Conservation (phyloP, 257 asterid genomes). For the Scutellaria minor region DNA sequence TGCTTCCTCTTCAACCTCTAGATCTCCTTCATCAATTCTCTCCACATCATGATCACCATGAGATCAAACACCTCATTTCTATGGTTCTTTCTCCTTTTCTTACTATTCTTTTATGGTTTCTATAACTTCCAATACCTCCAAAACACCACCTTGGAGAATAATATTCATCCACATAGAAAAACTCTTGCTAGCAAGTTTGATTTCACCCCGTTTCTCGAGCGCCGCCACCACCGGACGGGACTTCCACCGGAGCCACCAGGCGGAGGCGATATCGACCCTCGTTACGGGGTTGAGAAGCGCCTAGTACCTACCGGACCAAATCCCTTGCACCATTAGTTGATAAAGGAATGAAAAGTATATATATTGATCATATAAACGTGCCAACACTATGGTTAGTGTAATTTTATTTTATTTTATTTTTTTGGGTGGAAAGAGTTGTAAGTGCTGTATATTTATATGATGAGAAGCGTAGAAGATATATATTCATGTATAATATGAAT, state of each 20-base stretch:
- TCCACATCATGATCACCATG: conserved; percentile 46
- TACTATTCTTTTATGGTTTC: conserved; percentile 53
- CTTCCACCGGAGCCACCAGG: conserved; percentile 6
- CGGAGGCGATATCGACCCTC: conserved; percentile 55
- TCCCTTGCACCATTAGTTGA: conserved; percentile 72
- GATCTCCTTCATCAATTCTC: conserved; percentile 42
- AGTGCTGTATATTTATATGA: conserved; percentile 32
- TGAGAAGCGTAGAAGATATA: conserved; percentile 33
- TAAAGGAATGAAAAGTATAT: conserved; percentile 5
- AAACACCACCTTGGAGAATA: conserved; percentile 19
- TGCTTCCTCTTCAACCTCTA: conserved; percentile 64
- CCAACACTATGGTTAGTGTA: conserved; percentile 35
- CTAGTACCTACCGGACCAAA: conserved; percentile 86
- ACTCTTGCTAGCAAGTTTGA: conserved; percentile 55
- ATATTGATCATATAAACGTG: conserved; percentile 11
- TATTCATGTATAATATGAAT: conserved; percentile 21
- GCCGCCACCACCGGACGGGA: conserved; percentile 35
- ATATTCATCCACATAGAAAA: conserved; percentile 48
- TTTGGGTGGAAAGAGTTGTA: not conserved
- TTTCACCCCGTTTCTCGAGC: conserved; percentile 59
- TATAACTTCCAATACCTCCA: conserved; percentile 34
- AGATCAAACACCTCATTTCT: conserved; percentile 47
- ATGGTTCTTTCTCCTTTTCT: conserved; percentile 49
- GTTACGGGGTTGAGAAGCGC: conserved; percentile 76
- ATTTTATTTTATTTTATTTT: conserved; percentile 30